These are phyloP conservation scores for Colletotrichum sidae DNA, from an alignment of 2,329 filamentous ascomycete species.

Conservation along the genomic window DNA sequence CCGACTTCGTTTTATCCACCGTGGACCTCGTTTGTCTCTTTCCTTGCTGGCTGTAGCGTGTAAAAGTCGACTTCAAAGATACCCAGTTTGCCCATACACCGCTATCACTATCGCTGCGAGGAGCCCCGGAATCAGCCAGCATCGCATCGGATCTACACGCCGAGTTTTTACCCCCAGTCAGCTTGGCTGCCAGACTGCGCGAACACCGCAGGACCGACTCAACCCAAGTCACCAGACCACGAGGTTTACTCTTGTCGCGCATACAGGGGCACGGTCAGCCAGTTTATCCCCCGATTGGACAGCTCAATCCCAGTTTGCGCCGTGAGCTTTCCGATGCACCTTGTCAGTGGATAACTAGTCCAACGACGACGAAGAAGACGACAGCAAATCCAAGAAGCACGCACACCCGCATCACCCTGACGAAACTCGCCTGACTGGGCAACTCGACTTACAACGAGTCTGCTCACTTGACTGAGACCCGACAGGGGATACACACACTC, in stretches of 20 bases:
- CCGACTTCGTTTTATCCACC: conserved; percentile 26
- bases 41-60: background rate
- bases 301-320: conserved; percentile 3
- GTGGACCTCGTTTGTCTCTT: conserved; percentile 26
- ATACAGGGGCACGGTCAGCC: conserved; percentile 30
- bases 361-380: conserved; percentile 28
- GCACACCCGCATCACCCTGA: conserved; percentile 32
- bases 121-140: conserved; percentile 25
- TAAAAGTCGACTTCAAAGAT: too few species aligned
- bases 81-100: conserved; percentile 26
- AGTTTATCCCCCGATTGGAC: conserved; percentile 33
- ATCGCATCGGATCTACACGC: conserved; percentile 35
- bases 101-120: conserved; percentile 12
- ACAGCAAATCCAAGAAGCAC: conserved; percentile 30
- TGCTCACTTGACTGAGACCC: conserved; percentile 33
- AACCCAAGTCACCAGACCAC: conserved; percentile 15
- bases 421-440: conserved; percentile 30
- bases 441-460: conserved; percentile 30
- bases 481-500: conserved; percentile 9
- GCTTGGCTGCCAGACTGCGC: background rate
- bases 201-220: conserved; percentile 8
- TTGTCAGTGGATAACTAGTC: conserved; percentile 26
- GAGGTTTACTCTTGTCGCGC: conserved; percentile 18
- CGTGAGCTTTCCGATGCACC: conserved; percentile 23
- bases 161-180: conserved; percentile 13